Percentiles rank a stretch among this genome's conserved stretches.
These are phyloP conservation scores for Epichloe typhina DNA, from an alignment of 2,329 filamentous ascomycete genomes.

Conservation along the genomic window DNA sequence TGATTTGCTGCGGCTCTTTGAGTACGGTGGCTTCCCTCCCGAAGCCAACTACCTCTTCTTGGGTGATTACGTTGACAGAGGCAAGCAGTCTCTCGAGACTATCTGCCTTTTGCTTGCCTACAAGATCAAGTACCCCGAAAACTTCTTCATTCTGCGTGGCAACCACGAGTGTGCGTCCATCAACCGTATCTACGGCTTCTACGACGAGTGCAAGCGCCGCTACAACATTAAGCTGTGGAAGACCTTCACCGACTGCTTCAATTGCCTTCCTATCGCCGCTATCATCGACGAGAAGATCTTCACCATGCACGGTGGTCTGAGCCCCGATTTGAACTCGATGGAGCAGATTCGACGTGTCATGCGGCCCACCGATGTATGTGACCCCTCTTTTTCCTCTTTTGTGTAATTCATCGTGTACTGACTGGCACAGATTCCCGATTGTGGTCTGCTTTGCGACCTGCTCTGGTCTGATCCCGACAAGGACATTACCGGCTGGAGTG, in stretches of 20 bases:
- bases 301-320: slow-evolving; percentile 97
- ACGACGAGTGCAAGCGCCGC: slow-evolving; percentile 97
- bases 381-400: slow-evolving; percentile 3
- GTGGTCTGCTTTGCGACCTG: slow-evolving; percentile 91
- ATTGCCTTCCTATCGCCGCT: slow-evolving; percentile 92
- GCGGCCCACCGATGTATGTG: slow-evolving; percentile 92
- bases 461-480: slow-evolving; percentile 99
- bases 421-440: slow-evolving; percentile 73
- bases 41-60: slow-evolving; percentile 99
- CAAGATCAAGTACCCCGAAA: slow-evolving; percentile 99
- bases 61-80: slow-evolving; percentile 95
- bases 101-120: slow-evolving; percentile 94
- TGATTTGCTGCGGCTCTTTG: slow-evolving; percentile 90
- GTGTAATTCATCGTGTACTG: slow-evolving; percentile 11
- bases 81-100: slow-evolving; percentile 97
- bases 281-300: slow-evolving; percentile 99
- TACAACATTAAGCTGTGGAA: slow-evolving; percentile 99
- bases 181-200: slow-evolving; percentile 99
- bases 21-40: slow-evolving; percentile 95
- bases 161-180: slow-evolving; percentile 99
- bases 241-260: slow-evolving; percentile 99
- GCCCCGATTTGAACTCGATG: slow-evolving; percentile 97
- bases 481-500: slow-evolving; percentile 97
- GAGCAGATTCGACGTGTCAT: slow-evolving; percentile 98
- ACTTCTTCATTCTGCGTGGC: slow-evolving; percentile 96